Evolutionary conservation across 208 protist species (phyloP), one percentile per base, ranked within the genome.

Genomic region (Crithidia brevicula): DNA sequence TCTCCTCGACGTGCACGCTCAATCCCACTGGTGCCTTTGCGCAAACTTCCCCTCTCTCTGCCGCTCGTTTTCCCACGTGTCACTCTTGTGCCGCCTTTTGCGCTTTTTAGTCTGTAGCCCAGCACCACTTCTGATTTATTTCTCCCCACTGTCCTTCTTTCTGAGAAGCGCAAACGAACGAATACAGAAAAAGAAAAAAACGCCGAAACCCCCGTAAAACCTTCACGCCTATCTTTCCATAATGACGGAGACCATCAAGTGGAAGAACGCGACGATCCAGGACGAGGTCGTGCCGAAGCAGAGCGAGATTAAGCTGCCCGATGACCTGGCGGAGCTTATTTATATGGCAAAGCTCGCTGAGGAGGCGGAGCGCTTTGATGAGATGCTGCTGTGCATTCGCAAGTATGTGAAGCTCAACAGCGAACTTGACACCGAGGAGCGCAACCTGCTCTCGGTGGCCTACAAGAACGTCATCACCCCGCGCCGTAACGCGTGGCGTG

Each of bases 401-500:
- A 97, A 96, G 56, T 92, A 99, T 47, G 98, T 98, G 50, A 85
- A 94, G 68, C 52, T 98, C 28, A 97, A 97, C 86, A 84, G 86
- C 68, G 98, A 99, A 81, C 96, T 99, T 15, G 96, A 97, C 57
- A 94, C 97, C 81, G 99, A 99, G 82, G 99, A 99, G 89, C 90
- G 99, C 74, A 99, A 99, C 81, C 89, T 99, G 7, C 91, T 99
- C 33, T 99, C 98, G 27, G 98, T 99, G 57, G 99, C 99, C 6
- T 99, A 99, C 93, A 99, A 99, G 86, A 99, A 99, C 78, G 97
- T 99, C 36, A 98, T 99, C 77, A 98, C 98, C 74, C 83, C 98
- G 30, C 94, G 98, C 65, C 98, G 99, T 73, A 98, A 99, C 40
- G 97, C 98, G 42, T 99, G 98, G 97, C 92, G 99, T 72, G 98